These are phyloP conservation scores for Ilex aquifolium DNA, from an alignment of 257 asterid genomes.

Conservation along the genomic window DNA sequence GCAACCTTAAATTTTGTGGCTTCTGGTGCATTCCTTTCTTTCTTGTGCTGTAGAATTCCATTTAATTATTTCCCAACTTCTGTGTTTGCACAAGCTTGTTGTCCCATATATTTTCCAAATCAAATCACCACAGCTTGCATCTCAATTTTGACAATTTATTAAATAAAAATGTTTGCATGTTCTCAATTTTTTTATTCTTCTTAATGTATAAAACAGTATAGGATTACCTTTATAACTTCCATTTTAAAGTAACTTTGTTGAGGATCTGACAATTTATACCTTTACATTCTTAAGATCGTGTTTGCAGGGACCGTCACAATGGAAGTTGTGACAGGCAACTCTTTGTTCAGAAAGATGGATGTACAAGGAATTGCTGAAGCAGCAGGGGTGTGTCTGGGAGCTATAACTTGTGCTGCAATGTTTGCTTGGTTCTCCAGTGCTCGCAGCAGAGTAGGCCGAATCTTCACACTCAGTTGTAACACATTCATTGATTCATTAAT, in stretches of 20 bases:
- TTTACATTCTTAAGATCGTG: conserved; percentile 38
- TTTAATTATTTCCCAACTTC: too few species aligned
- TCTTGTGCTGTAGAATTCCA: too few species aligned
- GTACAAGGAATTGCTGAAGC: conserved; percentile 63
- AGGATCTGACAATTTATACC: background rate
- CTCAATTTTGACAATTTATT: background rate
- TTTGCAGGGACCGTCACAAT: conserved; percentile 70
- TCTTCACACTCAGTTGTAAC: conserved; percentile 61
- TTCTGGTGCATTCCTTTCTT: too few species aligned
- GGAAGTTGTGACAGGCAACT: conserved; percentile 74
- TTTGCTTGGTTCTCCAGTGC: conserved; percentile 81
- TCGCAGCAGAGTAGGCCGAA: conserved; percentile 59
- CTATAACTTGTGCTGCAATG: conserved; percentile 57
- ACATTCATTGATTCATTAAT: conserved; percentile 65
- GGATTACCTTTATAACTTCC: background rate
- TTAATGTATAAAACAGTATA: too few species aligned
- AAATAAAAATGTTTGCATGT: background rate
- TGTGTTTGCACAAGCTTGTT: too few species aligned
- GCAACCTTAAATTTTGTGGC: too few species aligned
- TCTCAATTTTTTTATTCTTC: too few species aligned
- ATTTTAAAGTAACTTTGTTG: too few species aligned
- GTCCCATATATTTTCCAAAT: too few species aligned
- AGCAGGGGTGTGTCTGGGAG: conserved; percentile 56
- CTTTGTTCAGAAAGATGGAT: conserved; percentile 68
- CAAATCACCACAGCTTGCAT: background rate